Evolutionary conservation across 148 eudicot species (phyloP), one percentile per base, ranked within the genome.

Genomic region (Gaultheria prostrata): DNA sequence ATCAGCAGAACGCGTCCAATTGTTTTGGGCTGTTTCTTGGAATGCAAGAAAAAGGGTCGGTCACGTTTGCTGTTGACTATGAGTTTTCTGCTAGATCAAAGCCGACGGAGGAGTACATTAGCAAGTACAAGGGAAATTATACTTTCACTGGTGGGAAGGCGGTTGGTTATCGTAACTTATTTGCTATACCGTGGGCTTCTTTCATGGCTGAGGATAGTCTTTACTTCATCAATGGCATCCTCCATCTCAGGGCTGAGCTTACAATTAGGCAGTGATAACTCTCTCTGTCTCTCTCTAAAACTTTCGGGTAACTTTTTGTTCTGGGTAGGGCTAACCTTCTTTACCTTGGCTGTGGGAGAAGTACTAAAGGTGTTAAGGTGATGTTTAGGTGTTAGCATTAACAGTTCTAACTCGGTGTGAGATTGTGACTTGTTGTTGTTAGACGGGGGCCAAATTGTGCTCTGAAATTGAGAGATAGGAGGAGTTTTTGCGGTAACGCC

Each of bases 11-110:
- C 90, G 87, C 97, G 5, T 92, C 89, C 86, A 95, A 95, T 72
- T 95, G 98, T 78, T 95, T 95, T 13, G 98, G 98, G 80, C 84
- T 95, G 45, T 95, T 95, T 86, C 84, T 95, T 17, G 98, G 98
- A 63, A 95, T 95, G 98, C 98, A 95, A 76, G 98, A 95, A 82
- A 95, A 95, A 80, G 98, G 98, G 3, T 92, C 98, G 0, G 98
- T 95, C 75, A 82, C 91, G 24, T 93, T 95, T 77, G 92, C 95
- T 2, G 98, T 95, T 13, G 97, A 93, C 84, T 95, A 95, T 11
- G 98, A 93, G 86, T 95, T 95, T 86, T 89, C 98, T 0, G 98
- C 97, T 17, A 87, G 98, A 72, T 91, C 92, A 9, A 95, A 91
- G 87, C 98, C 98, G 24, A 84, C 90, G 0, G 95, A 95, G 78